Conservation (phyloP, 352 stramenopile species). For the Globisporangium camurandrum region DNA sequence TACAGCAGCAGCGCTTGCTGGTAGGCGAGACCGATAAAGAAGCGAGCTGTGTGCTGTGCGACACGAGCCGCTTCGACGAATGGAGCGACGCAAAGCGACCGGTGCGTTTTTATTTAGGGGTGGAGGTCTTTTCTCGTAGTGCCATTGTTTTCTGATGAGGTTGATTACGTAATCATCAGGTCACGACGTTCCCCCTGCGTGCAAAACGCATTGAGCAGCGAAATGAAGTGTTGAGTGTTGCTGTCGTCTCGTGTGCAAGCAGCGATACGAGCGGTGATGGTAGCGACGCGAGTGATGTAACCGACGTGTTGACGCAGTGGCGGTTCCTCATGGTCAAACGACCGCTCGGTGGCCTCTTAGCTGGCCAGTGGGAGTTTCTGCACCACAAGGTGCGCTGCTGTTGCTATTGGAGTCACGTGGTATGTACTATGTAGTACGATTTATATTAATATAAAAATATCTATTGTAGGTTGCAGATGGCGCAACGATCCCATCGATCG, state of each 20-base stretch:
- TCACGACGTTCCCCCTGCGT: conserved; percentile 77
- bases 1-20: not conserved
- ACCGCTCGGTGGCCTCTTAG: conserved; percentile 59
- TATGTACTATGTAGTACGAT: not conserved
- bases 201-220: conserved; percentile 72
- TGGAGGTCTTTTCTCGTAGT: no score
- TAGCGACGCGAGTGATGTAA: not conserved
- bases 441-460: not conserved
- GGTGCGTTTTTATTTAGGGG: no score
- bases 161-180: conserved; percentile 16
- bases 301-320: conserved; percentile 25
- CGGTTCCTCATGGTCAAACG: conserved; percentile 77
- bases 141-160: no score
- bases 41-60: conserved; percentile 72
- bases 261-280: not conserved
- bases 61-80: conserved; percentile 40
- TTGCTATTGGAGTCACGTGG: not conserved
- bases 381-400: conserved; percentile 41
- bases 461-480: conserved; percentile 47
- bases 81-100: conserved; percentile 42
- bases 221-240: conserved; percentile 69
- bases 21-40: conserved; percentile 7
- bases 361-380: conserved; percentile 87
- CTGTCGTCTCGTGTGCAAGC: conserved; percentile 42
- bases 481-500: conserved; percentile 54